Percentiles rank a stretch among this genome's conserved stretches.
phyloP scores from a whole-genome alignment of 2,329 filamentous ascomycete genomes.

The Colletotrichum viniferum region DNA sequence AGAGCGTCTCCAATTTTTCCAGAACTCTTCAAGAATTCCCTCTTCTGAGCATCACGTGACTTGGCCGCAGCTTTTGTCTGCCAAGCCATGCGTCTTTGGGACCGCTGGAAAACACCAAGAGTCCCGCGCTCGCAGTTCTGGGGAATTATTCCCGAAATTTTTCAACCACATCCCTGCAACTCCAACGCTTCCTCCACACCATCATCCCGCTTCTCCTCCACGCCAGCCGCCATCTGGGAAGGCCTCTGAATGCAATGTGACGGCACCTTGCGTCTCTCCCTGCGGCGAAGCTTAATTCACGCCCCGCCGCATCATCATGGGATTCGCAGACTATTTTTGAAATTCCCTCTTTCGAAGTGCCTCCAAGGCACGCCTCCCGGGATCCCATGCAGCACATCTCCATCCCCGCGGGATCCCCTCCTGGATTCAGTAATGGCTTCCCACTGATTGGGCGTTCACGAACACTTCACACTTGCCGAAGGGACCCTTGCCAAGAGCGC shows the following conservation, averaged over 20 bases:
- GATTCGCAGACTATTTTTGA: slow-evolving; percentile 16
- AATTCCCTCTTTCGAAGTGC: slow-evolving; percentile 10
- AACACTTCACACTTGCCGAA: not conserved
- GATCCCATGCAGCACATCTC: not conserved
- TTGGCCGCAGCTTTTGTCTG: fast-evolving
- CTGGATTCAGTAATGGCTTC: slow-evolving; percentile 10
- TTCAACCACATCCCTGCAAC: not conserved
- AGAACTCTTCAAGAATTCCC: not conserved
- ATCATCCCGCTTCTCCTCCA: not conserved
- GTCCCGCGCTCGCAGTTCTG: not conserved
- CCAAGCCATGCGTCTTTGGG: not conserved
- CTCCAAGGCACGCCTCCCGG: not conserved
- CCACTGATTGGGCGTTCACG: not conserved
- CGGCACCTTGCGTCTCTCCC: not conserved
- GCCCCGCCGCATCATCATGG: slow-evolving; percentile 15
- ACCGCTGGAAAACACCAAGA: not conserved
- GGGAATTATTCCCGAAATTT: not conserved
- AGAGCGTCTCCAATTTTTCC: not conserved
- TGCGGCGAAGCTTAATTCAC: slow-evolving; percentile 4
- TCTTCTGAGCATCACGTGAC: not conserved
- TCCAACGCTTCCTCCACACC: slow-evolving; percentile 2
- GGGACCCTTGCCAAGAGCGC: not conserved
- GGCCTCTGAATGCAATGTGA: not conserved
- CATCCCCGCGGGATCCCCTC: slow-evolving; percentile 11
- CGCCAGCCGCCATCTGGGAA: not conserved